Evolutionary conservation across 108 stramenopile species (phyloP).

Genomic region (Cyclostephanos tholiformis): DNA sequence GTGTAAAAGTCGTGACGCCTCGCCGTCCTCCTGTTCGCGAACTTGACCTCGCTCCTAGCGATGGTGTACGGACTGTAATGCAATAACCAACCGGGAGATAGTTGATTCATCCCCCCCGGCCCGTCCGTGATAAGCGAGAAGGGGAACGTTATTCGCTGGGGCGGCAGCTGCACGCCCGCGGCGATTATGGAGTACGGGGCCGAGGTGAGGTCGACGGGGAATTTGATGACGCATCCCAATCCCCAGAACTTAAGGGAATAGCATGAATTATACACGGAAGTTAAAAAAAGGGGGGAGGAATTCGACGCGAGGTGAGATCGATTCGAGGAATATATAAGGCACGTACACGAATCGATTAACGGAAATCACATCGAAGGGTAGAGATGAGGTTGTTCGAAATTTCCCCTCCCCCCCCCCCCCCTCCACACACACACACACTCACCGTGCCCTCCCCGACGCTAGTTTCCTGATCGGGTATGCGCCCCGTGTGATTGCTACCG

Average conservation of each 20-base stretch:
- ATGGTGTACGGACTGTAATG: conserved; percentile 86
- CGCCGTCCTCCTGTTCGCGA: conserved; percentile 69
- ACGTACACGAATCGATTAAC: too few species aligned
- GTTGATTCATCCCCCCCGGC: conserved; percentile 61
- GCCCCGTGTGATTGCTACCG: conserved; percentile 95
- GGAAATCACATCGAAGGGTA: too few species aligned
- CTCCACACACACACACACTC: too few species aligned
- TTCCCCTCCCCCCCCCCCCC: too few species aligned
- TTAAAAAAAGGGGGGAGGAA: too few species aligned
- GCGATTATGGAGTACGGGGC: conserved; percentile 94
- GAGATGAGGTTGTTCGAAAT: too few species aligned
- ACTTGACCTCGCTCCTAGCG: conserved; percentile 84
- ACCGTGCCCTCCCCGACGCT: conserved; percentile 87
- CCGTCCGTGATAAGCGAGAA: conserved; percentile 80
- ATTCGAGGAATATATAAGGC: too few species aligned
- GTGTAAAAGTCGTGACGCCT: conserved; percentile 74
- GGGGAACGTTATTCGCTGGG: conserved; percentile 87
- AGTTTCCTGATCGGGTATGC: conserved; percentile 92
- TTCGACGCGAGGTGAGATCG: too few species aligned
- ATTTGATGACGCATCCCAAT: conserved; percentile 81
- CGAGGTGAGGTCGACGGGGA: conserved; percentile 82
- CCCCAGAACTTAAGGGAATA: conserved; percentile 79
- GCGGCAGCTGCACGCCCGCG: conserved; percentile 86
- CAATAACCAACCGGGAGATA: conserved; percentile 92
- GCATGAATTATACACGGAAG: too few species aligned